Conservation (phyloP, 768 basidiomycete species). For the Exidia glandulosa region DNA sequence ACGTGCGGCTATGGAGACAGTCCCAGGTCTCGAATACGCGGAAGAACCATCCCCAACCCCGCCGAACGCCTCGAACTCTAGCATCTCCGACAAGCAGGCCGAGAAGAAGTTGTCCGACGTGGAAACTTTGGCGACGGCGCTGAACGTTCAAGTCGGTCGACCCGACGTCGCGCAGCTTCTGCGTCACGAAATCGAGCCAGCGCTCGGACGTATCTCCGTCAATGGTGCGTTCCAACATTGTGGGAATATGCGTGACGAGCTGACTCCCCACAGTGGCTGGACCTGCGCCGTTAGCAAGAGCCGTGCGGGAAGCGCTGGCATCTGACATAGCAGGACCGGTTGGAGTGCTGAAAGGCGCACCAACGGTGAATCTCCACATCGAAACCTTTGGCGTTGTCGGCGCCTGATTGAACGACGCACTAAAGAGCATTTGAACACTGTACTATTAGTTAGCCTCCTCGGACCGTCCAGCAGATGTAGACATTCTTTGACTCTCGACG, state of each 20-base stretch:
- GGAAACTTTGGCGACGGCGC: conserved; percentile 23
- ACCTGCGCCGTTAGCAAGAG: conserved; percentile 28
- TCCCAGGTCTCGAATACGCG: not conserved
- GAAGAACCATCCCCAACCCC: conserved; percentile 1
- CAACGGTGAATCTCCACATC: conserved; percentile 34
- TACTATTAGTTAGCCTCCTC: too few species aligned
- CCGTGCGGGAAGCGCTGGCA: conserved; percentile 25
- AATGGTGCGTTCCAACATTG: conserved; percentile 31
- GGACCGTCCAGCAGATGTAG: too few species aligned
- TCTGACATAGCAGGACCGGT: conserved; percentile 24
- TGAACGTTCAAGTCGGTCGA: conserved; percentile 21
- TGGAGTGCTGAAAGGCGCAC: conserved; percentile 27
- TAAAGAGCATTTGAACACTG: too few species aligned
- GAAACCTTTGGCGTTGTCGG: too few species aligned
- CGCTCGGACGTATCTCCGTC: conserved; percentile 30
- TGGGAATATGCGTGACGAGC: not conserved
- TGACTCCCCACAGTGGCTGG: conserved; percentile 29
- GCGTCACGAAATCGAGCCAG: conserved; percentile 28
- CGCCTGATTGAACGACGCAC: too few species aligned
- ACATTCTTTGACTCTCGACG: too few species aligned
- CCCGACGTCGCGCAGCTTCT: conserved; percentile 32
- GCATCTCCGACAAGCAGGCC: too few species aligned
- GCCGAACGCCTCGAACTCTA: too few species aligned
- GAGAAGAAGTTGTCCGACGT: too few species aligned
- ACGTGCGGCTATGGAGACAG: conserved; percentile 15